Evolutionary conservation across 1,284 basidiomycete genomes (phyloP).

Genomic region (Sporisorium iseilematis-ciliati): DNA sequence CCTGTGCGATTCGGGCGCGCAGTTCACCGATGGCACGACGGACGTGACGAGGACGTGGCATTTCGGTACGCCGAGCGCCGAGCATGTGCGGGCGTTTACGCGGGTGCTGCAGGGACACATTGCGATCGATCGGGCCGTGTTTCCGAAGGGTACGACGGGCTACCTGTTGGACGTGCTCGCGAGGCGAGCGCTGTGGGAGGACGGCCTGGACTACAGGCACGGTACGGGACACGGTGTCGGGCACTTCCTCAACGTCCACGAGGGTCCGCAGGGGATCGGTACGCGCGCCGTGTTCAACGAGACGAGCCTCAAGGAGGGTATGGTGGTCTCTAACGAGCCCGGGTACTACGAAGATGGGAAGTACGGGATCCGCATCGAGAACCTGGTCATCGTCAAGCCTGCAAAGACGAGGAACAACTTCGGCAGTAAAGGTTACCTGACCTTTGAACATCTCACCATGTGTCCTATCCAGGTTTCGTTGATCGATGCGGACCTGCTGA

Average conservation of each 20-base stretch:
- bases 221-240: conserved; percentile 67
- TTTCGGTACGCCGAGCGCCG: conserved; percentile 84
- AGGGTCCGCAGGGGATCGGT: conserved; percentile 68
- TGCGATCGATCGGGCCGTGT: conserved; percentile 84
- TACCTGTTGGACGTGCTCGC: conserved; percentile 84
- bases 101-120: conserved; percentile 96
- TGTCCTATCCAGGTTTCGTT: conserved; percentile 88
- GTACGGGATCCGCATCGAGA: conserved; percentile 96
- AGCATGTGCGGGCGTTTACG: conserved; percentile 90
- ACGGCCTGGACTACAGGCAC: conserved; percentile 80
- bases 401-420: conserved; percentile 81
- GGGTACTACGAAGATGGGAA: conserved; percentile 92
- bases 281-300: conserved; percentile 67
- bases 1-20: conserved; percentile 91
- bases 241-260: conserved; percentile 67
- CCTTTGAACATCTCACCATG: conserved; percentile 63
- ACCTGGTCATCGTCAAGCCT: conserved; percentile 68
- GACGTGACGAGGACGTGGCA: conserved; percentile 89
- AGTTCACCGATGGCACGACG: conserved; percentile 93
- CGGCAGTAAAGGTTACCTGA: conserved; percentile 73
- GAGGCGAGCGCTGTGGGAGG: conserved; percentile 85
- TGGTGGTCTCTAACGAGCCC: conserved; percentile 75
- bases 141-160: conserved; percentile 89
- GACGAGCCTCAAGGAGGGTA: conserved; percentile 66
- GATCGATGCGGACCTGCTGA: conserved; percentile 78